A percentile compares a stretch with the other conserved stretches of the same genome.
phyloP scores from a whole-genome alignment of 1,284 basidiomycete species.

The Cryptococcus sp. region DNA sequence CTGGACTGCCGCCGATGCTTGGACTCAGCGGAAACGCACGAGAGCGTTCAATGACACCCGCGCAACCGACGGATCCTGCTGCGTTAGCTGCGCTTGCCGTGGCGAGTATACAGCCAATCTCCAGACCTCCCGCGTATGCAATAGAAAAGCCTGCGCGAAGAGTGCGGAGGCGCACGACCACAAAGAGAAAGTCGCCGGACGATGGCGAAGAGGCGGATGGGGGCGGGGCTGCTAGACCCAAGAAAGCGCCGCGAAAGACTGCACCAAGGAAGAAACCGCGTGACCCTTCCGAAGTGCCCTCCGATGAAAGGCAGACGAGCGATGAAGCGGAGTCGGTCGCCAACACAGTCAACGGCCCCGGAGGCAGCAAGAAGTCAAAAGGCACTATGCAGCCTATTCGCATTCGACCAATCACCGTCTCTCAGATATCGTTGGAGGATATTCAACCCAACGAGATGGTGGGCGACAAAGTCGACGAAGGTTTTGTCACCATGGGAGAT shows the following conservation, averaged over 20 bases:
- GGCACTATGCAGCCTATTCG: not conserved
- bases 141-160: not conserved
- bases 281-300: not conserved
- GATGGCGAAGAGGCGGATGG: conserved; percentile 4
- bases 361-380: not conserved
- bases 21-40: not conserved
- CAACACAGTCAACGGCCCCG: not conserved
- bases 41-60: not conserved
- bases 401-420: conserved; percentile 5
- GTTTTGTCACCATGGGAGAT: conserved; percentile 27
- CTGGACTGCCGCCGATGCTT: not conserved
- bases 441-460: conserved; percentile 35
- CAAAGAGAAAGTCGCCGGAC: not conserved
- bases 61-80: conserved; percentile 7
- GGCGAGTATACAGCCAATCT: conserved; percentile 1
- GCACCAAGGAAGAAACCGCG: too few relatives aligned
- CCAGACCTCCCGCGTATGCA: not conserved
- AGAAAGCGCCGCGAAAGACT: not conserved
- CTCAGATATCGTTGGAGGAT: conserved; percentile 24
- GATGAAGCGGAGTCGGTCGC: conserved; percentile 7
- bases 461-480: conserved; percentile 29
- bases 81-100: conserved; percentile 18
- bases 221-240: not conserved
- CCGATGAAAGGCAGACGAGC: conserved; percentile 10
- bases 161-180: not conserved